Base-by-base conservation (phyloP, 495 filamentous ascomycete species). In the Hypomontagnella monticulosa region DNA sequence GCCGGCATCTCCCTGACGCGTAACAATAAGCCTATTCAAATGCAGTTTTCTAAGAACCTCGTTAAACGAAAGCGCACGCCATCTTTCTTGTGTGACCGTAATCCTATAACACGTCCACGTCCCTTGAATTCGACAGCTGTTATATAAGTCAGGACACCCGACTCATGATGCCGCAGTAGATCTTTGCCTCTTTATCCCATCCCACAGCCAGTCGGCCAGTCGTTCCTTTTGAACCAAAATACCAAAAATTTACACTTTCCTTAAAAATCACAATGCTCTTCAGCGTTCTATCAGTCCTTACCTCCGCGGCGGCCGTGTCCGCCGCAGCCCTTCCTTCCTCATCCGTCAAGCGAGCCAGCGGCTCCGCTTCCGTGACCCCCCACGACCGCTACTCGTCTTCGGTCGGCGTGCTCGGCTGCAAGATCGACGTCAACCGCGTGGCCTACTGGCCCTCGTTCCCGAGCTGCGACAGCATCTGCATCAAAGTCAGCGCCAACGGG, bases 361-460 rank as follows among this genome's bases (percentile, higher is more conserved):
- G 51, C n/a, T 54, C 63, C 37, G 52, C 56, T 27, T 64, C 61
- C 49, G 34, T 71, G 16, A 75, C 73, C 6, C 73, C 71, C 6
- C 71, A 75, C 60, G 71, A 73, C 66, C 55, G 61, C 11, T 75
- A 55, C 62, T 73, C 70, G 5, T 71, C 68, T 5, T 73, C 71
- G 3, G 47, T 69, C 27, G 73, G 73, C 9, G 73, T 75, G 1
- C 63, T 73, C 0, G 73, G 73, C n/a, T 75, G 73, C 71, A 71
- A 71, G 67, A 71, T 73, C 71, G 50, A 75, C 69, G 59, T 59
- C 43, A 69, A 73, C 68, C 71, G 71, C n/a, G 67, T 69, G 14
- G 73, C 73, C n/a, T 75, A 75, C 71, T 75, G 73, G 73, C 73
- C 71, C 6, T 58, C 56, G 14, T 7, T 23, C 19, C 57, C 66